Conservation (phyloP, 2,329 filamentous ascomycete species). For the Cordyceps cicadae region DNA sequence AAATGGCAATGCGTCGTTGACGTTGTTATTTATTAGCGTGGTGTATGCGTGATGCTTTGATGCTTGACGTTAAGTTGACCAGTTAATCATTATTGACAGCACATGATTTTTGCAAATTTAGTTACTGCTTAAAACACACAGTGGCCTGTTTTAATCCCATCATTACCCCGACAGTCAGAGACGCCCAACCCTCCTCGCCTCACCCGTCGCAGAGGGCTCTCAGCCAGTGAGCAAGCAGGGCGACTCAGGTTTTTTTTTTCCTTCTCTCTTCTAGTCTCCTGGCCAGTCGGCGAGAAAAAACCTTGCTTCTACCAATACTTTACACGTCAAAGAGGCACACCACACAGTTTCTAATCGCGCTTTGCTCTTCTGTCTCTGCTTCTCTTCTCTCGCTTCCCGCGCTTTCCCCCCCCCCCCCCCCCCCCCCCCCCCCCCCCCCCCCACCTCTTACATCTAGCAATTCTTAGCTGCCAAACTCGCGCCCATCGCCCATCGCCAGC, state of each 20-base stretch:
- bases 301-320: background rate
- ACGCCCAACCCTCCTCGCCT: background rate
- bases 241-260: background rate
- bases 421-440: too few species aligned
- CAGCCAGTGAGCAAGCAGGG: background rate
- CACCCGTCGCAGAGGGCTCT: background rate
- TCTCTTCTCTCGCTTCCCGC: background rate
- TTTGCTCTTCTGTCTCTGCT: background rate
- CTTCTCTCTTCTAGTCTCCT: background rate
- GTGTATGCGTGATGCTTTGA: background rate
- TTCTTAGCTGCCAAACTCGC: conserved; percentile 4
- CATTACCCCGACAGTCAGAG: background rate
- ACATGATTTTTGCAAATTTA: background rate
- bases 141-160: background rate
- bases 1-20: background rate
- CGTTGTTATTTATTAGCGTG: too few species aligned
- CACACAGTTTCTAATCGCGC: background rate
- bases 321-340: background rate
- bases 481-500: conserved; percentile 5
- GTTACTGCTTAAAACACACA: too few species aligned
- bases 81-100: background rate
- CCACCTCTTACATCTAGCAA: background rate
- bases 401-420: too few species aligned
- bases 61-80: background rate
- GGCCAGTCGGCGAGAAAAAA: background rate